phyloP scores from a whole-genome alignment of 164 flowering plant genomes.

The Tetrastigma voinierianum region DNA sequence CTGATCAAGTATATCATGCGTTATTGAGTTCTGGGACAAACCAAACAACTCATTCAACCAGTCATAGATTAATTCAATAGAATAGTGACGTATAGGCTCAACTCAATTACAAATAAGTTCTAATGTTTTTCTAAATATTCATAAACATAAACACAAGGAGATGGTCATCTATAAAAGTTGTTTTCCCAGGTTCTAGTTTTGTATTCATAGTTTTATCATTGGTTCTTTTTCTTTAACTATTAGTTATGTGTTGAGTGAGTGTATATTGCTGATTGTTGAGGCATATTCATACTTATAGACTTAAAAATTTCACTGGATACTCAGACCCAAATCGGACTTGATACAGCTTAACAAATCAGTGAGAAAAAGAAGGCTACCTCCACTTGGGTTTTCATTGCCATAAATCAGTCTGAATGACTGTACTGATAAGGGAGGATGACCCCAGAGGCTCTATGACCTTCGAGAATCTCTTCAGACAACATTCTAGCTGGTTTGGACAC shows the following conservation, averaged over 20 bases:
- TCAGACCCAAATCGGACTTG: slow-evolving; percentile 42
- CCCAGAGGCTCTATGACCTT: slow-evolving; percentile 79
- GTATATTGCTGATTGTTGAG: not conserved
- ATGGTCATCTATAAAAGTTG: too few species aligned
- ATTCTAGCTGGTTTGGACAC: slow-evolving; percentile 94
- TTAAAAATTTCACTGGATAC: slow-evolving; percentile 13
- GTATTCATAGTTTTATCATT: not conserved
- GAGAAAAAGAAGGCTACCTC: slow-evolving; percentile 28
- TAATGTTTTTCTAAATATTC: too few species aligned
- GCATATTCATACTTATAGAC: slow-evolving; percentile 10
- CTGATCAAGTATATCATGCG: not conserved
- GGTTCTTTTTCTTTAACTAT: too few species aligned
- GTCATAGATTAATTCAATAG: too few species aligned
- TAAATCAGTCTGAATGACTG: slow-evolving; percentile 44
- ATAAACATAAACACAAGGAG: not conserved
- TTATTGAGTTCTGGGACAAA: too few species aligned
- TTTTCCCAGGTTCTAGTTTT: not conserved
- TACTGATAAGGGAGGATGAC: slow-evolving; percentile 88
- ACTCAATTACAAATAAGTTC: not conserved
- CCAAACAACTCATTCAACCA: not conserved
- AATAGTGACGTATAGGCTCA: too few species aligned
- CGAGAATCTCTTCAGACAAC: slow-evolving; percentile 74
- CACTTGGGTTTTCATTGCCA: slow-evolving; percentile 25
- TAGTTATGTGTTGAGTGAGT: too few species aligned
- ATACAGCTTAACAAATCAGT: slow-evolving; percentile 20